Conservation (phyloP, 1,284 basidiomycete genomes). For the Heterobasidion annosum region DNA sequence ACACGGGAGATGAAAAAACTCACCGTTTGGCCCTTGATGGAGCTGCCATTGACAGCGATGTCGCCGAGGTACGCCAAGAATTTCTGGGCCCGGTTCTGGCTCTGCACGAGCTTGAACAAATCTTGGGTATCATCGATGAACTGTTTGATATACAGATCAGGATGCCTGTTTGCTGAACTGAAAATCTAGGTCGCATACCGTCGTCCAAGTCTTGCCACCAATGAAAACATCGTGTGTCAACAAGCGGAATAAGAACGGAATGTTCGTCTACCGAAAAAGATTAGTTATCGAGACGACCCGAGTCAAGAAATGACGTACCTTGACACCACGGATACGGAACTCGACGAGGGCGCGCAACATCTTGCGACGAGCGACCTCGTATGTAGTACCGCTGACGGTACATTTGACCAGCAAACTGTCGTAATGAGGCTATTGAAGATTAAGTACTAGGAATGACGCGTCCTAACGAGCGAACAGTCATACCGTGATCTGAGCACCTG, state of each 20-base stretch:
- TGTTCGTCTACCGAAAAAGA: slow-evolving; percentile 69
- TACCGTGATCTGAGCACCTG: slow-evolving; percentile 97
- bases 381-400: slow-evolving; percentile 93
- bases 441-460: background rate
- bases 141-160: slow-evolving; percentile 27
- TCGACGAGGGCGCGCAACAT: slow-evolving; percentile 98
- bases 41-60: slow-evolving; percentile 95
- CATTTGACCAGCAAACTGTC: slow-evolving; percentile 98
- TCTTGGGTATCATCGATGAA: slow-evolving; percentile 99
- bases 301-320: slow-evolving; percentile 38
- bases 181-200: slow-evolving; percentile 33
- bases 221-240: slow-evolving; percentile 98
- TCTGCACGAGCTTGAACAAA: slow-evolving; percentile 96
- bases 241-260: slow-evolving; percentile 97
- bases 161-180: background rate
- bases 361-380: slow-evolving; percentile 97
- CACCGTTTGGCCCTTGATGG: slow-evolving; percentile 84
- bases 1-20: slow-evolving; percentile 8
- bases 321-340: slow-evolving; percentile 99
- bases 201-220: slow-evolving; percentile 96
- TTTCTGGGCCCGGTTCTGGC: slow-evolving; percentile 98
- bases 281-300: slow-evolving; percentile 2
- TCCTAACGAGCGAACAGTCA: slow-evolving; percentile 14
- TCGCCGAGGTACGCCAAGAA: slow-evolving; percentile 96
- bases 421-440: slow-evolving; percentile 76